Evolutionary conservation across 2,329 filamentous ascomycete species (phyloP).

Genomic region (Apiospora phragmitis): DNA sequence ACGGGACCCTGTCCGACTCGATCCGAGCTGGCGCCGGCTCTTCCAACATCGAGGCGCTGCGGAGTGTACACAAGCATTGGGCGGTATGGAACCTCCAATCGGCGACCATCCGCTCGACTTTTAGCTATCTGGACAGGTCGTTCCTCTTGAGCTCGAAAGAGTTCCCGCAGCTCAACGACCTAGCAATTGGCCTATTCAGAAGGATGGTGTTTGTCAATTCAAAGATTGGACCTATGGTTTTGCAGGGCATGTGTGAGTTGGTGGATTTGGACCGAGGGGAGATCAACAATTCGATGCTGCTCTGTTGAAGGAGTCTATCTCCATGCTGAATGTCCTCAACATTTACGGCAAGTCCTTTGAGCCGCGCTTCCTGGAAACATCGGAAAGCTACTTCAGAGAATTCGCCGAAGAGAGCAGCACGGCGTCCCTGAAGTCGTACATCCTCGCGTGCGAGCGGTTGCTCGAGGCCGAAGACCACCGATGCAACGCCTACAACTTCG

Average conservation of each 20-base stretch:
- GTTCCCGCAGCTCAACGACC: constrained; percentile 73
- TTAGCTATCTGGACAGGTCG: constrained; percentile 91
- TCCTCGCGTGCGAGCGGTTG: constrained; percentile 66
- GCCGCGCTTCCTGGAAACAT: constrained; percentile 67
- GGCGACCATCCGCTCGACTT: constrained; percentile 82
- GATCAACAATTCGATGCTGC: constrained; percentile 57
- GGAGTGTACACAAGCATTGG: constrained; percentile 62
- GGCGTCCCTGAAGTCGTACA: constrained; percentile 72
- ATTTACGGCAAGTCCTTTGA: constrained; percentile 83
- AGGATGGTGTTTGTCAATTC: constrained; percentile 48
- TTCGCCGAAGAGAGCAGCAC: constrained; percentile 69
- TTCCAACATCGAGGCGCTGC: constrained; percentile 65
- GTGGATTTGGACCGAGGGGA: constrained; percentile 70
- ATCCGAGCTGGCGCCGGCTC: constrained; percentile 51
- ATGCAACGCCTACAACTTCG: constrained; percentile 79
- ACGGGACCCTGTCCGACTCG: constrained; percentile 55
- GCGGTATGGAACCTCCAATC: constrained; percentile 75
- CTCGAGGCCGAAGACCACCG: constrained; percentile 72
- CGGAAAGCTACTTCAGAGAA: constrained; percentile 65
- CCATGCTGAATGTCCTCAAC: constrained; percentile 82
- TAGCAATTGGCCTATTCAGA: constrained; percentile 76
- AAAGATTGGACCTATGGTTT: constrained; percentile 39
- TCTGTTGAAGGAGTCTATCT: constrained; percentile 73
- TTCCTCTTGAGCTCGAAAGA: constrained; percentile 77
- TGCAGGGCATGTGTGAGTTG: constrained; percentile 70